These are phyloP conservation scores for Stemphylium lycopersici DNA, from an alignment of 2,329 filamentous ascomycete species.

Conservation along the genomic window DNA sequence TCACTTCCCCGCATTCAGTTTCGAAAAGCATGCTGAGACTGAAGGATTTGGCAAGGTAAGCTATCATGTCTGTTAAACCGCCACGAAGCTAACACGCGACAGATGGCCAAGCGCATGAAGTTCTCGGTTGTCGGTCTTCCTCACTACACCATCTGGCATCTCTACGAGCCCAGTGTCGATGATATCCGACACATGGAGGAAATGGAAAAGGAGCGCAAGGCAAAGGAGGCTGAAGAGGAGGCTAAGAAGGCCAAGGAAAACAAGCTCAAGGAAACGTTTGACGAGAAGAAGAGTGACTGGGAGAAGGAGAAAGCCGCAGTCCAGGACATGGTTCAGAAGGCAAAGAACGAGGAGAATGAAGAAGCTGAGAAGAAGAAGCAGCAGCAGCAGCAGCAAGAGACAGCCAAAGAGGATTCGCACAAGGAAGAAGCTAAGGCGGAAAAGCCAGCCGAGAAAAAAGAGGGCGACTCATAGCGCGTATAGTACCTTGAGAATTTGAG, in stretches of 20 bases:
- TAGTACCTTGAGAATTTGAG: constrained; percentile 1
- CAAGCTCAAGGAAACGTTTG: constrained; percentile 81
- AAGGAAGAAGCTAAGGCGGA: constrained; percentile 36
- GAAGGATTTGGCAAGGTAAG: constrained; percentile 97
- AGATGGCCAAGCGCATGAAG: constrained; percentile 98
- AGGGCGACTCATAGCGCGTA: constrained; percentile 6
- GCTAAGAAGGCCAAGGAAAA: constrained; percentile 74
- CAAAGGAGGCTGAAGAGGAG: constrained; percentile 79
- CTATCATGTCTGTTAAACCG: neutral
- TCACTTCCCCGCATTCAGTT: constrained; percentile 97
- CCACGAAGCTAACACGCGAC: constrained; percentile 30
- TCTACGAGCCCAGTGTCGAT: constrained; percentile 98
- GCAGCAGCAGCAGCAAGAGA: constrained; percentile 61
- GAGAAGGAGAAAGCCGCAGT: constrained; percentile 87
- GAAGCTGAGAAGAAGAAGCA: constrained; percentile 60
- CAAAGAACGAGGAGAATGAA: constrained; percentile 51
- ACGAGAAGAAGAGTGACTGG: constrained; percentile 79
- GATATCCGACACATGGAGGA: constrained; percentile 98
- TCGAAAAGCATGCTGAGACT: constrained; percentile 97
- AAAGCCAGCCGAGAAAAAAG: constrained; percentile 25
- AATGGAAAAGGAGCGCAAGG: constrained; percentile 87
- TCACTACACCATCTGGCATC: constrained; percentile 98
- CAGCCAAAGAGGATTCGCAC: constrained; percentile 33
- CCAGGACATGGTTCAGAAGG: constrained; percentile 68
- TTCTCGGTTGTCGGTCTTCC: constrained; percentile 95